Evolutionary conservation across 2,329 filamentous ascomycete genomes (phyloP), one percentile per base, ranked within the genome.

Genomic region (Tolypocladium ophioglossoides): DNA sequence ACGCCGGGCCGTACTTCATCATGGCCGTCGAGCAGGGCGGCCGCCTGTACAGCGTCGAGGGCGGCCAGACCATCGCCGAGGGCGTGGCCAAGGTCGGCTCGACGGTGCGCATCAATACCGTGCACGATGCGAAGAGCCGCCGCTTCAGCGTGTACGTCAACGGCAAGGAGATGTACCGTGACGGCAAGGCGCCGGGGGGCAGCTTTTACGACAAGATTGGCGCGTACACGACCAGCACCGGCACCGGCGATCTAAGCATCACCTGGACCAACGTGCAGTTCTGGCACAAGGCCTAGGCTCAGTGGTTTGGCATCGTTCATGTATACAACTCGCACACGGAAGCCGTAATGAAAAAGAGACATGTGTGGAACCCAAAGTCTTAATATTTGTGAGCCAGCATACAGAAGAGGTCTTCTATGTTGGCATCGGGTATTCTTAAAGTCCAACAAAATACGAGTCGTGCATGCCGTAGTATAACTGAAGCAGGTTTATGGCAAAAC

Each of bases 141-240:
- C 56, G 56, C 37, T 58, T 56, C 56, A 60, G 57, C 41, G 56
- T 64, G 18, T 64, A 63, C n/a, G 57, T 63, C 49, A 59, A 64
- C 51, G 61, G 62, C 55, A 50, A 57, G 22, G 52, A 61, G 50
- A 50, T 54, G 37, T 63, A 47, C 40, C 54, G 53, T 1, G 59
- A 62, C 40, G 50, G 58, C 20, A 56, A 54, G 20, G 60, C 60
- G 14, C 62, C 62, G 1, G 50, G 52, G 18, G 62, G 60, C n/a
- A 57, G 55, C 53, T 64, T 63, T 34, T 63, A 63, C 37, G 62
- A 64, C 54, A 63, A 63, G 52, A 51, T 59, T 40, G 62, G 62
- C 35, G 61, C 62, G n/a, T 64, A 62, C 47, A 57, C 58, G 7
- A 64, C 62, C 16, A 57, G 61, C 47, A 58, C 50, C 16, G 60